Evolutionary conservation across 768 basidiomycete genomes (phyloP).

Genomic region (Leccinum truebloodii): DNA sequence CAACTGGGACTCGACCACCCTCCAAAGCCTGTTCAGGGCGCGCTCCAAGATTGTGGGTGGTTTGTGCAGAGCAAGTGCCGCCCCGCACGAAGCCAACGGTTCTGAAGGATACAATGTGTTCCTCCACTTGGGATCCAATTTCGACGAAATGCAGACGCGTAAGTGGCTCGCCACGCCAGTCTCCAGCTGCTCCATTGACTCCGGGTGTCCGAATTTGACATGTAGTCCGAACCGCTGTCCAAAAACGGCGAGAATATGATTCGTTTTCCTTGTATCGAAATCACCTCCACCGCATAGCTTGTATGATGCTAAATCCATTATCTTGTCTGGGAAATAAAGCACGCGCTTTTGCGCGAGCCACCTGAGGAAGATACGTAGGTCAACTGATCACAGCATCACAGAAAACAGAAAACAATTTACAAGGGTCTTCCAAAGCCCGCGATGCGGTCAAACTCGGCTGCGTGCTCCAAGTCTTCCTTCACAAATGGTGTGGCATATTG

Average conservation of each 20-base stretch:
- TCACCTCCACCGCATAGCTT: background rate
- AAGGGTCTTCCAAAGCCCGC: slow-evolving; percentile 2
- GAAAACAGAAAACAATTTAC: background rate
- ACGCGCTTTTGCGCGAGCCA: background rate
- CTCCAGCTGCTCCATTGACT: background rate
- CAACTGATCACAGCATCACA: background rate
- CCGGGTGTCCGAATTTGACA: background rate
- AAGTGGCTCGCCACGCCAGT: slow-evolving; percentile 10
- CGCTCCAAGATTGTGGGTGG: background rate
- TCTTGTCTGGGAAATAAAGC: background rate
- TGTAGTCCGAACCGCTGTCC: slow-evolving; percentile 2
- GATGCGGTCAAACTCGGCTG: slow-evolving; percentile 4
- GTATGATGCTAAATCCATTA: background rate
- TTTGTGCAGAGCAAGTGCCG: background rate
- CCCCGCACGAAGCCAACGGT: slow-evolving; percentile 8
- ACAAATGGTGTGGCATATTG: slow-evolving; percentile 1
- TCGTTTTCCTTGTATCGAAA: background rate
- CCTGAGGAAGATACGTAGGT: background rate
- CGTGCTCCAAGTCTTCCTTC: background rate
- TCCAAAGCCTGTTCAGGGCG: background rate
- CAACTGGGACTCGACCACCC: background rate
- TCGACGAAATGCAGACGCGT: slow-evolving; percentile 7
- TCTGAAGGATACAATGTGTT: slow-evolving; percentile 13
- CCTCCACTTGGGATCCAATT: slow-evolving; percentile 7
- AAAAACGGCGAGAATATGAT: background rate